These are phyloP conservation scores for Pestalotiopsis sp. DNA, from an alignment of 2,329 filamentous ascomycete species.

Conservation along the genomic window DNA sequence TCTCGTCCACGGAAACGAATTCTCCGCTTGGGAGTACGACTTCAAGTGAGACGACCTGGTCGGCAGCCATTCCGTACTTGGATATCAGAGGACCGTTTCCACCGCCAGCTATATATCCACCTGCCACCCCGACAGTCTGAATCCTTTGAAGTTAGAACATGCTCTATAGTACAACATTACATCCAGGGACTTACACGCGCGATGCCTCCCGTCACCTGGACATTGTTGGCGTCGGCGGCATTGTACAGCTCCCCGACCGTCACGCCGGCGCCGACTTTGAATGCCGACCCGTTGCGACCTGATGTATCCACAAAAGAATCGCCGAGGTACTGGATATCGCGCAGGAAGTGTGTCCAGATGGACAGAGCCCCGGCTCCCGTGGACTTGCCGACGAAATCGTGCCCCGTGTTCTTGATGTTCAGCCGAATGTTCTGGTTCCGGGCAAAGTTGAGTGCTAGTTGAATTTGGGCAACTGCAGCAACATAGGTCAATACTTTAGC, in stretches of 20 bases:
- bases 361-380: constrained; percentile 37
- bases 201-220: constrained; percentile 54
- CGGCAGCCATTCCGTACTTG: constrained; percentile 47
- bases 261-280: constrained; percentile 58
- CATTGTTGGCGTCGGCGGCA: constrained; percentile 44
- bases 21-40: constrained; percentile 48
- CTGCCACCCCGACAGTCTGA: constrained; percentile 48
- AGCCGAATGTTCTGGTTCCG: constrained; percentile 47
- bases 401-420: constrained; percentile 52
- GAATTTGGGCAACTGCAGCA: constrained; percentile 38
- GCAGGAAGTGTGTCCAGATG: constrained; percentile 38
- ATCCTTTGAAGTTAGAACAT: not conserved
- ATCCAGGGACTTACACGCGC: constrained; percentile 28
- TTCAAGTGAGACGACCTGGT: constrained; percentile 51
- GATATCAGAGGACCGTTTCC: constrained; percentile 53
- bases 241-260: constrained; percentile 54
- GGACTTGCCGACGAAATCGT: constrained; percentile 47
- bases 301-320: constrained; percentile 24
- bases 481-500: not conserved
- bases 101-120: constrained; percentile 47
- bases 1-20: constrained; percentile 42
- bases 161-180: no score
- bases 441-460: constrained; percentile 47
- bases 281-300: constrained; percentile 41
- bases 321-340: constrained; percentile 28